These are phyloP conservation scores for Sanghuangporus baumii DNA, from an alignment of 1,284 basidiomycete species.

Conservation along the genomic window DNA sequence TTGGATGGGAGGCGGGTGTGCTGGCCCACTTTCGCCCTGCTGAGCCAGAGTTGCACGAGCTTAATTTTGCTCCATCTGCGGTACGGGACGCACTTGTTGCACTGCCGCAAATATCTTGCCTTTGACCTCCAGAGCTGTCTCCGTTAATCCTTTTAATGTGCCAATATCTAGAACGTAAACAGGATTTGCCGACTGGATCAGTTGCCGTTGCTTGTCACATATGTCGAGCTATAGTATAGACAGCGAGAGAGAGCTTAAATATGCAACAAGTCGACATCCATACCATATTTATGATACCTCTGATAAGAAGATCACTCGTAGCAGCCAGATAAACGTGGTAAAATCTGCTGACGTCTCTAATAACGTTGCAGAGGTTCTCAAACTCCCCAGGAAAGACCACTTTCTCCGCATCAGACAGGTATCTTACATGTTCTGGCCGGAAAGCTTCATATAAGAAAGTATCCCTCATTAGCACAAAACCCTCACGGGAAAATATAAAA, in stretches of 20 bases:
- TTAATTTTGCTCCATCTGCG: not conserved
- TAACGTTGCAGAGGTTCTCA: conserved; percentile 39
- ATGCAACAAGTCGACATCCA: conserved; percentile 24
- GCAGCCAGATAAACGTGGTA: conserved; percentile 43
- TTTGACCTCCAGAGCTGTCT: not conserved
- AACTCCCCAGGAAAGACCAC: conserved; percentile 24
- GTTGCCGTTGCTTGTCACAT: conserved; percentile 44
- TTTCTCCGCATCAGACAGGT: conserved; percentile 7
- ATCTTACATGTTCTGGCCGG: not conserved
- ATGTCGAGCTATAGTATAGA: conserved; percentile 34
- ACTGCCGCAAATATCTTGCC: not conserved
- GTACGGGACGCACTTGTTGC: not conserved
- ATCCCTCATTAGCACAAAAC: not conserved
- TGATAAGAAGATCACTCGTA: conserved; percentile 39
- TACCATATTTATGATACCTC: conserved; percentile 49
- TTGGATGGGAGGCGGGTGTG: not conserved
- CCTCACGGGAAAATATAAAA: not conserved
- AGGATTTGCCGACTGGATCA: conserved; percentile 39
- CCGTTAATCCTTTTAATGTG: conserved; percentile 43
- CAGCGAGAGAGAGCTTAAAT: not conserved
- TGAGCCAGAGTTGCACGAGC: not conserved
- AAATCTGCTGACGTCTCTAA: conserved; percentile 42
- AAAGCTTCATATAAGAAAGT: not conserved
- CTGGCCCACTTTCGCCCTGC: not conserved
- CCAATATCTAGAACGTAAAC: conserved; percentile 45